Evolutionary conservation across 2,329 filamentous ascomycete species (phyloP).

Genomic region (Penicillium sp.): DNA sequence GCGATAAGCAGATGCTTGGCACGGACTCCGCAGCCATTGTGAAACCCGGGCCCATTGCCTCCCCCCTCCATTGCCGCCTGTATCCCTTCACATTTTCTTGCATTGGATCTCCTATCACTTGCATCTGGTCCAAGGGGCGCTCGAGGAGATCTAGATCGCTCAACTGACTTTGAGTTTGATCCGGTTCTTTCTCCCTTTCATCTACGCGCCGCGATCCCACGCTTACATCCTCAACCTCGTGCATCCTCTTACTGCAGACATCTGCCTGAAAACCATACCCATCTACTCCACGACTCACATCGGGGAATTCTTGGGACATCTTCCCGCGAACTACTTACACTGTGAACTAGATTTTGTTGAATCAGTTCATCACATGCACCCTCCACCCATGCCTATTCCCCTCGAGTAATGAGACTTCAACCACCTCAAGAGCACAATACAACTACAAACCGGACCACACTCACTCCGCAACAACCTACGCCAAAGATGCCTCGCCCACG

Average conservation of each 20-base stretch:
- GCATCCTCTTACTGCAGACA: conserved; percentile 1
- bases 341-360: conserved; percentile 9
- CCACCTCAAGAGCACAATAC: conserved; percentile 14
- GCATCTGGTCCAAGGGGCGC: conserved; percentile 5
- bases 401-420: conserved; percentile 23
- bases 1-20: conserved; percentile 25
- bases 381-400: conserved; percentile 17
- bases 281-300: background rate
- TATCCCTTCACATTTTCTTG: conserved; percentile 15
- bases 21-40: conserved; percentile 22
- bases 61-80: conserved; percentile 23
- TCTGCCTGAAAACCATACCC: background rate
- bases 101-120: conserved; percentile 9
- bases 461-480: conserved; percentile 4
- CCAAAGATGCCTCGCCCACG: conserved; percentile 41
- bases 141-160: conserved; percentile 5
- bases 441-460: conserved; percentile 10
- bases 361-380: conserved; percentile 9
- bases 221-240: conserved; percentile 7
- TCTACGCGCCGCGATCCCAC: background rate
- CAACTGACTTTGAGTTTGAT: background rate
- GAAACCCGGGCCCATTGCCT: conserved; percentile 23
- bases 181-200: conserved; percentile 1
- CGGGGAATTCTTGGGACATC: background rate
- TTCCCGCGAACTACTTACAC: conserved; percentile 1